phyloP scores from a whole-genome alignment of 192 early-diverging fungal species.

The Chytriomyces hyalinus region DNA sequence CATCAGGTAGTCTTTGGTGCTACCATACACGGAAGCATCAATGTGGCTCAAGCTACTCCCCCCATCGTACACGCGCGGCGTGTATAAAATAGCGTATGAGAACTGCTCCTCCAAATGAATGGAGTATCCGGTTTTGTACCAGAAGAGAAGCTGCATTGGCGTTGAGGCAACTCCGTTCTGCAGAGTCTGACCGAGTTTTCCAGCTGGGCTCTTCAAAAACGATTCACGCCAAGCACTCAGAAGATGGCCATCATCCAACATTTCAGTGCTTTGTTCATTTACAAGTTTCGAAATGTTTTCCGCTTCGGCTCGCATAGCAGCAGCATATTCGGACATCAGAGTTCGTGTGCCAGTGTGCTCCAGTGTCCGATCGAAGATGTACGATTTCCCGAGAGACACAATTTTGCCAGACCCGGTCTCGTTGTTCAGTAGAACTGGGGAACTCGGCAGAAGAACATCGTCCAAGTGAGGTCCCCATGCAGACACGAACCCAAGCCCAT shows the following conservation, averaged over 20 bases:
- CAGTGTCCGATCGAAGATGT: constrained; percentile 46
- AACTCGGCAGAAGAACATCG: constrained; percentile 34
- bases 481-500: constrained; percentile 55
- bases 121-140: constrained; percentile 18
- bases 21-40: constrained; percentile 34
- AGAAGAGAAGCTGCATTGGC: constrained; percentile 37
- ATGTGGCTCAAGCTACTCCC: constrained; percentile 47
- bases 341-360: constrained; percentile 35
- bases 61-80: constrained; percentile 31
- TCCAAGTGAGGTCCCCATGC: constrained; percentile 37
- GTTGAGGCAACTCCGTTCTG: constrained; percentile 21
- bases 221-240: constrained; percentile 1
- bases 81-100: constrained; percentile 39
- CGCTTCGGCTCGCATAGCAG: constrained; percentile 23
- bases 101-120: constrained; percentile 2
- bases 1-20: constrained; percentile 44
- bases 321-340: constrained; percentile 46
- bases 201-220: constrained; percentile 30
- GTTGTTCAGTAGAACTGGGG: neutral
- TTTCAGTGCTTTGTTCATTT: neutral
- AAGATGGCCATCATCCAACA: neutral
- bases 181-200: constrained; percentile 16
- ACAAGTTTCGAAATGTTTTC: neutral
- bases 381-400: constrained; percentile 35
- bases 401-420: constrained; percentile 10